Base-by-base conservation (phyloP, 228 moss, liverwort and hornwort genomes). In the Sphagnum fallax region DNA sequence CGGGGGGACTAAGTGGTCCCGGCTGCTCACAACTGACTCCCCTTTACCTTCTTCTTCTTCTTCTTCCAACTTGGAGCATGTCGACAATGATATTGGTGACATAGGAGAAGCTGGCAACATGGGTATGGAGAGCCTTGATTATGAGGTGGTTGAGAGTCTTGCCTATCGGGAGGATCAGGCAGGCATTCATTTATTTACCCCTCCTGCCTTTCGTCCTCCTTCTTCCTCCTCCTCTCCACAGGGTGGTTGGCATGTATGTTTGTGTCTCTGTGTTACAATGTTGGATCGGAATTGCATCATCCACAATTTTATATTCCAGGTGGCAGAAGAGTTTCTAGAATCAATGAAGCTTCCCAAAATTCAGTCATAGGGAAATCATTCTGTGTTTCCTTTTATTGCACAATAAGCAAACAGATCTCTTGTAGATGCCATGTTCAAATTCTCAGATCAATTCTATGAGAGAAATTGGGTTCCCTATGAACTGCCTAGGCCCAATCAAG, bases 121-220 rank as follows among this genome's bases (percentile, higher is more conserved):
- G 48, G 89, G 88, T 18, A 93, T 93, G 72, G 98, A 98, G 80
- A 94, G 94, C 65, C 85, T 98, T 6, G 98, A 98, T 72, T 98
- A 98, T 52, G 98, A 98, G 71, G 90, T 98, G 52, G 98, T 94
- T 74, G 98, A 98, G 76, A 94, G 86, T 67, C 75, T 89, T 61
- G 94, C 94, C 6, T 98, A 98, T 72, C 91, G 92, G 69, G 91
- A 98, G 73, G 98, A 98, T 75, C 98, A 98, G 94, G 93, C 91
- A 82, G 13, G 62, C 32, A 32, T 32, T 32, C 32, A 32, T 32
- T 32, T 32, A 32, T 32, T 32, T 32, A 32, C 32, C 32, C 32
- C 32, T 32, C 32, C 16, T 4, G 0, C 52, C 10, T 64, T 10
- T 64, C 47, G 64, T 18, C 9, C 18, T 18, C 9, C 18, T 64